phyloP scores from a whole-genome alignment of 2,329 filamentous ascomycete species.

The Penicillium brasilianum region DNA sequence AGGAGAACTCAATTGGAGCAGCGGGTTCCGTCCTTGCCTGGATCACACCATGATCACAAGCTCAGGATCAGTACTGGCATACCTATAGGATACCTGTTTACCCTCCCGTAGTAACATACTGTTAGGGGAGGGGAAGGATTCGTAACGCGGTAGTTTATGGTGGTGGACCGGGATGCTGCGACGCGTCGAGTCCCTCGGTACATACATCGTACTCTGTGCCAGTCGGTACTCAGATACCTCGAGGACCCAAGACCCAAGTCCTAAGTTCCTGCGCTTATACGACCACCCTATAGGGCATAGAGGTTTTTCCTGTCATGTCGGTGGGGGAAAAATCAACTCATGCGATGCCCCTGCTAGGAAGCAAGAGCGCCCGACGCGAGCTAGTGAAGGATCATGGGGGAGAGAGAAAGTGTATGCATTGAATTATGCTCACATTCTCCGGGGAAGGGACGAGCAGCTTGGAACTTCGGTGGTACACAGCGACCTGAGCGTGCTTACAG shows the following conservation, averaged over 20 bases:
- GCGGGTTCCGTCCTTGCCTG: conserved; percentile 16
- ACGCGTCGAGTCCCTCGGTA: conserved; percentile 5
- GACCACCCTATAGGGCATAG: background rate
- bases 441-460: conserved; percentile 1
- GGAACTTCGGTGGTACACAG: background rate
- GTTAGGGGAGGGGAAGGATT: background rate
- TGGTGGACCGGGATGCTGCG: conserved; percentile 1
- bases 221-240: conserved; percentile 1
- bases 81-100: conserved; percentile 1
- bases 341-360: background rate
- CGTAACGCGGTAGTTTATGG: background rate
- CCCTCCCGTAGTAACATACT: conserved; percentile 2
- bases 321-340: background rate
- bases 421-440: conserved; percentile 1
- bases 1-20: conserved; percentile 1
- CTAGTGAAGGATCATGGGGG: background rate
- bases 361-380: background rate
- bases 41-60: conserved; percentile 29
- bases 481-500: background rate
- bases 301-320: background rate
- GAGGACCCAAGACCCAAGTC: background rate
- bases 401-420: background rate
- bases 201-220: background rate
- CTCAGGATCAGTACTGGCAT: conserved; percentile 3
- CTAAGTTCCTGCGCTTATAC: too few species aligned